Base-by-base conservation (phyloP, 176 grass and related monocot species). In the Carex parvula region DNA sequence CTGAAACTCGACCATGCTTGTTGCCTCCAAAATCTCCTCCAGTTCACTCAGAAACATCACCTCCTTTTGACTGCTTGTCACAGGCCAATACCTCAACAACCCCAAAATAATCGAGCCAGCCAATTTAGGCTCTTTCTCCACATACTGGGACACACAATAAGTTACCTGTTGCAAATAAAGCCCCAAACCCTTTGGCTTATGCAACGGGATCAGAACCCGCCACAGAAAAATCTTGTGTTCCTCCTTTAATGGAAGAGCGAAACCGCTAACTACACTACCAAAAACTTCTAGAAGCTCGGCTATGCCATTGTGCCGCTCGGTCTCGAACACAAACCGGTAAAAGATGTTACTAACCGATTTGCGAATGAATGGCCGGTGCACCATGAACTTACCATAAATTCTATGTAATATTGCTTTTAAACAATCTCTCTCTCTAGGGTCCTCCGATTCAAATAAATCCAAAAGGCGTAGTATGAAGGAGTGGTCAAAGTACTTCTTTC, bases 341-440 rank as follows among this genome's bases (percentile, higher is more conserved):
- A 99, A 99, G 76, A 99, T 94, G 71, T 96, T 96, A 84, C 97
- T 96, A 3, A 99, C 88, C 46, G 91, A 88, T 84, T 94, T 99
- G 42, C 93, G 91, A 44, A 99, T 92, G 67, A 96, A 99, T 41
- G 97, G 97, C 14, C 93, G 91, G 75, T 99, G 97, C 3, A 96
- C 97, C 97, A 99, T 99, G 87, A 99, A 99, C 65, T 99, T 99
- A 17, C 93, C 93, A 79, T 99, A 99, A 57, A 99, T 91, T 89
- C 77, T 89, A 86, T 99, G 97, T 70, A 99, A 87, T 80, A 99
- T 93, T 58, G 88, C 89, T 82, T 99, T 99, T 44, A 99, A 90
- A n/a, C 91, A 92, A 67, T 99, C 97, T 56, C 97, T 91, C 72
- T 99, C 97, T 75, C 97, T 89, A 53, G 93, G 97, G 77, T 99